Evolutionary conservation across 2,329 filamentous ascomycete species (phyloP).

Genomic region (Colletotrichum australisinense): DNA sequence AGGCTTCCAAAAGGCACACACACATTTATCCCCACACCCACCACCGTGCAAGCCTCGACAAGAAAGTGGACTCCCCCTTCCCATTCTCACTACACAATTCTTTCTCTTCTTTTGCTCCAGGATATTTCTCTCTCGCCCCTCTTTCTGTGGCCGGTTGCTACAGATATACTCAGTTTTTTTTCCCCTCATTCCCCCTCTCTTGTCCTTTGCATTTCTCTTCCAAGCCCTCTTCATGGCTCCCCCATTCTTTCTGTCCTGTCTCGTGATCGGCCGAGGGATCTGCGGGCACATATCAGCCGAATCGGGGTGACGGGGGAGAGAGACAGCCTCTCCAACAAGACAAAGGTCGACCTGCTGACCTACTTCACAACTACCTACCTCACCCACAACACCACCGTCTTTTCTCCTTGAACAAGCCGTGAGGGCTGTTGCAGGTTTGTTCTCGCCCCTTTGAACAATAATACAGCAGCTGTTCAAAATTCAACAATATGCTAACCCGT

Average conservation of each 20-base stretch:
- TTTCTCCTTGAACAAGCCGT: not conserved
- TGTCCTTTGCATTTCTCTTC: not conserved
- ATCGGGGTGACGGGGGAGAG: constrained; percentile 4
- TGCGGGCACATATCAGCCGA: constrained; percentile 23
- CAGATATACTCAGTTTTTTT: not conserved
- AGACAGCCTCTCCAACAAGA: not conserved
- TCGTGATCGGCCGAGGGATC: constrained; percentile 20
- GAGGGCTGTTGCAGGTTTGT: not conserved
- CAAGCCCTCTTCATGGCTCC: not conserved
- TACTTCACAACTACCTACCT: not conserved
- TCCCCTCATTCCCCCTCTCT: not conserved
- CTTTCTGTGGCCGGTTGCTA: not conserved
- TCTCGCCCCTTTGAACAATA: not conserved
- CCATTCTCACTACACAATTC: constrained; percentile 34
- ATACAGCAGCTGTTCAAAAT: not conserved
- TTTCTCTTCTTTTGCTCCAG: constrained; percentile 1
- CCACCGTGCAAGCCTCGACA: constrained; percentile 32
- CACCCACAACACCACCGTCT: not conserved
- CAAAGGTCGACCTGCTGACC: constrained; percentile 32
- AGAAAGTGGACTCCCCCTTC: constrained; percentile 27
- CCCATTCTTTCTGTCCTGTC: not conserved
- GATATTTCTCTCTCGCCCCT: constrained; percentile 6
- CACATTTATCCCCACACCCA: constrained; percentile 34
- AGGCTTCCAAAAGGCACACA: constrained; percentile 8
- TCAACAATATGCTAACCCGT: not conserved